Evolutionary conservation across 129 eudicot species (phyloP), one percentile per base, ranked within the genome.

Genomic region (Chrysanthemum lavandulifolium): DNA sequence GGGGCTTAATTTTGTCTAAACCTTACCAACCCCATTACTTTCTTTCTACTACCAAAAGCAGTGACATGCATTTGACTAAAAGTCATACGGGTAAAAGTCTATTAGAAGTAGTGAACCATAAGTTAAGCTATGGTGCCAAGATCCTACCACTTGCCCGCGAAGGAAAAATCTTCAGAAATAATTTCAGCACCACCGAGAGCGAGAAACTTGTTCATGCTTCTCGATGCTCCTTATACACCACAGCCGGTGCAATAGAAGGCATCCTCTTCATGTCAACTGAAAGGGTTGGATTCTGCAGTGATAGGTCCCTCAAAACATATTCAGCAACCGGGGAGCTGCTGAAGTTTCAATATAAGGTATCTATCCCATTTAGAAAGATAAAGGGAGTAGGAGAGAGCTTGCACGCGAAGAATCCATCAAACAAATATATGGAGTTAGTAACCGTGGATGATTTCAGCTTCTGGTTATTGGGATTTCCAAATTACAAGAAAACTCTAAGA

Each of bases 221-320:
- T 14, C 69, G 57, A 25, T 83, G 87, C 69, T 52, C 61, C 69
- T 16, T 83, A 36, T 79, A 78, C 51, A 79, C 82, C 18, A 83
- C 81, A 60, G 82, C 76, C 0, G 84, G 81, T 75, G 76, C 84
- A 6, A 79, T 83, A 53, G 64, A 73, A 75, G 84, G 84, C 29
- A 61, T 67, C 53, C 65, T 83, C 54, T 83, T 75, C 27, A 61
- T 83, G 12, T 79, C 87, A 3, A 79, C 81, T 0, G 65, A 79
- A 68, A 75, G 79, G 49, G 68, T 79, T 19, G 81, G 64, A 33
- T 83, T 79, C 16, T 78, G 78, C 71, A 82, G 83, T 45, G 70
- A 79, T 45, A 71, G 72, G 47, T 23, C 82, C 25, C 14, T 83
- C 49, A 76, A 54, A 71, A 45, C 76, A 15, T 74, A 69, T 69